Base-by-base conservation (phyloP, 768 basidiomycete genomes). In the Kwoniella bestiolae region DNA sequence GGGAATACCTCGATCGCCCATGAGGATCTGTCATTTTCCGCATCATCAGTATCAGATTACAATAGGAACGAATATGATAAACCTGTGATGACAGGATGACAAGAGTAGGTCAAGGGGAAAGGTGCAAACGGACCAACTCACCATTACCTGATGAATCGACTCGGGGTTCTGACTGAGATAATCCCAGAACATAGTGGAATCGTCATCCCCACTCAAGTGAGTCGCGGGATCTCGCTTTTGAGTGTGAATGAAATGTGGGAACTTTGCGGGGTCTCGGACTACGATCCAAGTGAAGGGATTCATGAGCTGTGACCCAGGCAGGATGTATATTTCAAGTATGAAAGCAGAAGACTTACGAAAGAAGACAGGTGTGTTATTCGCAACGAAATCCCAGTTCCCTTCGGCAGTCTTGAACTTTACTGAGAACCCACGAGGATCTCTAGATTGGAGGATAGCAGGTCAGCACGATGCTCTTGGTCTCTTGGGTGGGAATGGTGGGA, bases 151-250 rank as follows among this genome's bases (percentile, higher is more conserved):
- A 65, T 84, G 83, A 51, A 82, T 70, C 6, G 81, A 79, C 71
- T 84, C 83, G 35, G 83, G 82, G 74, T 83, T 82, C 66, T 78
- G 77, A 5, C 70, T 70, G n/a, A 80, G 74, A 71, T 83, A 91
- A 23, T 91, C 90, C 78, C 71, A 79, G 78, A 76, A 94, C 85
- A 86, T 87, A 79, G 74, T 77, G 9, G 71, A 69, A 57, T 76
- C 73, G 61, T 93, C 90, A 51, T 89, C 78, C 83, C 92, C 92
- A 81, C 90, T 92, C 73, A 94, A 82, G 82, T 97, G 91, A 9
- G 93, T 94, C 78, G 92, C 91, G 12, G 94, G 94, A 80, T 87
- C 89, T 86, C 74, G 68, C 77, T 82, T 63, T 21, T 65, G 65
- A 9, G 55, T 57, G 18, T 66, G 55, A n/a, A 84, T 84, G 76